These are phyloP conservation scores for Hypholoma sublateritium DNA, from an alignment of 768 basidiomycete species.

Conservation along the genomic window DNA sequence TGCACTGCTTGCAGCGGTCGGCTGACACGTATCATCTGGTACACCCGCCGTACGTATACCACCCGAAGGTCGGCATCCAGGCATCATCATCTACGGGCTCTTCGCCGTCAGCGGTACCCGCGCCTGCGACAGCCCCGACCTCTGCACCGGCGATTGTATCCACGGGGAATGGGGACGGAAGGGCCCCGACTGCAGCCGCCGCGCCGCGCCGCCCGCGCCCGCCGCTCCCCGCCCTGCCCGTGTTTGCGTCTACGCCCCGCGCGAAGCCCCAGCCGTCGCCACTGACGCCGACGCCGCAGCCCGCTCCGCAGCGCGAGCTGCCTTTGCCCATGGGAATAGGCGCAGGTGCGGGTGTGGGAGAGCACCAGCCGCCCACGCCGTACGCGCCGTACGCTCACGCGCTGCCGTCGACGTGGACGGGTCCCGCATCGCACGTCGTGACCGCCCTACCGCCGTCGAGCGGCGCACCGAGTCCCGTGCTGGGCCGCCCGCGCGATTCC, in stretches of 20 bases:
- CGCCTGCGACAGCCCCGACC: no score
- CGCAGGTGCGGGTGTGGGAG: no score
- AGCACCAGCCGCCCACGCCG: not conserved
- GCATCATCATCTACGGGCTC: no score
- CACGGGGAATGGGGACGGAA: no score
- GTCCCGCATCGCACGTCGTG: not conserved
- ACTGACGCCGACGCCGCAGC: not conserved
- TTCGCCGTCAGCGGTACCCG: no score
- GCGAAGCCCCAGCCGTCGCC: not conserved
- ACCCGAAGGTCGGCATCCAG: no score
- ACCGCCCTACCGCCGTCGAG: not conserved
- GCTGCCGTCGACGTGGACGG: not conserved
- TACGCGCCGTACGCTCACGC: not conserved
- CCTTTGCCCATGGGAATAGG: not conserved
- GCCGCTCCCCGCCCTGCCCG: not conserved
- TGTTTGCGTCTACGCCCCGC: not conserved
- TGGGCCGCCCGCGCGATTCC: not conserved
- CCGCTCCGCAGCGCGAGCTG: not conserved
- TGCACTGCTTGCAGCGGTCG: no score
- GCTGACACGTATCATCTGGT: no score
- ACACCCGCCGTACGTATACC: no score
- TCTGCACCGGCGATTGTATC: no score
- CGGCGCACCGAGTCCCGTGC: not conserved
- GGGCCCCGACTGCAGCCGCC: no score
- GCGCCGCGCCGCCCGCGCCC: not conserved